Percentiles rank a stretch among this genome's conserved stretches.
phyloP scores from a whole-genome alignment of 2,329 filamentous ascomycete species.

The Bertia moriformis region DNA sequence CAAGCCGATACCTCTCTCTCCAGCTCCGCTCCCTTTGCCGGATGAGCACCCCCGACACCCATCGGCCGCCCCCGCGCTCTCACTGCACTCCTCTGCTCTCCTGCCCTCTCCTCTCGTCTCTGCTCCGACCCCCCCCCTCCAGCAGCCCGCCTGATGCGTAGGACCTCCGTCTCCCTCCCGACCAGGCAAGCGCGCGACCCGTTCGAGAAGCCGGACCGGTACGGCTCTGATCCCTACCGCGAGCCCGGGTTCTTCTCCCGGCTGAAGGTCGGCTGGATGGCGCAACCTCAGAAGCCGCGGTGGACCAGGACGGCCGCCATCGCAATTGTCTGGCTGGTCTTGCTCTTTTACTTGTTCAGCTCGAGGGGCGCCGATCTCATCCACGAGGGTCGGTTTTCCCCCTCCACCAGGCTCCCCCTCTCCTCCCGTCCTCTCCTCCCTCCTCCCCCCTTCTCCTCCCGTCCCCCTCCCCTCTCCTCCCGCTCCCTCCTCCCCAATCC shows the following conservation, averaged over 20 bases:
- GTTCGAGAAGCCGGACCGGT: conserved; percentile 50
- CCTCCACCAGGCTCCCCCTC: too few species aligned
- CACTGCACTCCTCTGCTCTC: too few species aligned
- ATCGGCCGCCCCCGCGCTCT: too few species aligned
- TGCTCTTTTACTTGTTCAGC: conserved; percentile 48
- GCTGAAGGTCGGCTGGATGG: conserved; percentile 42
- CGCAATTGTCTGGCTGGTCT: conserved; percentile 42
- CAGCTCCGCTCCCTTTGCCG: too few species aligned
- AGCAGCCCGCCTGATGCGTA: conserved; percentile 34
- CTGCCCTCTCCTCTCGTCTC: conserved; percentile 5
- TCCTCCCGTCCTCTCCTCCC: too few species aligned
- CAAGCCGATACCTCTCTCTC: too few species aligned
- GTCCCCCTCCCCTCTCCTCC: too few species aligned
- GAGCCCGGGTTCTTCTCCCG: conserved; percentile 33
- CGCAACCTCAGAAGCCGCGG: conserved; percentile 49
- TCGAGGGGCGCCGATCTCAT: conserved; percentile 40
- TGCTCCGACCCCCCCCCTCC: conserved; percentile 1
- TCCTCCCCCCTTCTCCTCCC: too few species aligned
- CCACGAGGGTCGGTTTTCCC: conserved; percentile 31
- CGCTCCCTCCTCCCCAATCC: conserved; percentile 10
- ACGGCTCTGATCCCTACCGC: conserved; percentile 30
- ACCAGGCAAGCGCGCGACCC: conserved; percentile 45
- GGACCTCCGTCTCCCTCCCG: conserved; percentile 49
- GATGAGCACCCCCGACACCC: too few species aligned
- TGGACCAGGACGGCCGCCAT: conserved; percentile 53